Percentiles rank a stretch among this genome's conserved stretches.
These are phyloP conservation scores for Diaporthe nobilis DNA, from an alignment of 2,329 filamentous ascomycete genomes.

Conservation along the genomic window DNA sequence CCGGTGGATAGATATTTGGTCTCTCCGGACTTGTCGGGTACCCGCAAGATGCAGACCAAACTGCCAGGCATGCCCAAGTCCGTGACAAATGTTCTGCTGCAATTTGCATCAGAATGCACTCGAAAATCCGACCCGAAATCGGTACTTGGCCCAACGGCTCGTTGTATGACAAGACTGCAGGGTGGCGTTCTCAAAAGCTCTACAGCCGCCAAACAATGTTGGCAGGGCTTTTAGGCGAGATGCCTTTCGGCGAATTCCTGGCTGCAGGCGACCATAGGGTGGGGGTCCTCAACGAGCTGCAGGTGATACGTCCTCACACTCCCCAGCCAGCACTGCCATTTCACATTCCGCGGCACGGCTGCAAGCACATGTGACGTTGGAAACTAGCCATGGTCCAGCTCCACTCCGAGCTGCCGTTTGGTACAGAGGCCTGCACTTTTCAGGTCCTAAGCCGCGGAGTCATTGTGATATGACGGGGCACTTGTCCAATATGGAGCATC, in stretches of 20 bases:
- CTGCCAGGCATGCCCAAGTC: neutral
- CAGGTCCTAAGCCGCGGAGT: neutral
- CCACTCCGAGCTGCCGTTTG: neutral
- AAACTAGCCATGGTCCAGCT: constrained; percentile 27
- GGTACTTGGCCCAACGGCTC: constrained; percentile 23
- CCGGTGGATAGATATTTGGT: neutral
- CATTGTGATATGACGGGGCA: neutral
- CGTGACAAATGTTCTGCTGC: neutral
- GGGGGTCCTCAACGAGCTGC: constrained; percentile 1
- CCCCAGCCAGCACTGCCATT: neutral
- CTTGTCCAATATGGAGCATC: constrained; percentile 6
- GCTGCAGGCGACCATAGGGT: constrained; percentile 28
- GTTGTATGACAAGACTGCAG: constrained; percentile 18
- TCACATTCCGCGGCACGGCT: constrained; percentile 15
- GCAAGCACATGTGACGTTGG: constrained; percentile 20
- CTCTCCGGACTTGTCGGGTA: neutral
- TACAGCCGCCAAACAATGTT: constrained; percentile 34
- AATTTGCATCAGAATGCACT: neutral
- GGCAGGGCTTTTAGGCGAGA: constrained; percentile 38
- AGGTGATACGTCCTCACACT: neutral
- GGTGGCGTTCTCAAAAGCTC: constrained; percentile 29
- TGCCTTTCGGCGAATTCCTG: constrained; percentile 38
- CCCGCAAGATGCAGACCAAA: neutral
- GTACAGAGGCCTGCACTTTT: neutral
- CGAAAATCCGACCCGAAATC: neutral